A percentile compares a stretch with the other conserved stretches of the same genome.
These are phyloP conservation scores for Fonsecaea monophora DNA, from an alignment of 2,329 filamentous ascomycete genomes.

Conservation along the genomic window DNA sequence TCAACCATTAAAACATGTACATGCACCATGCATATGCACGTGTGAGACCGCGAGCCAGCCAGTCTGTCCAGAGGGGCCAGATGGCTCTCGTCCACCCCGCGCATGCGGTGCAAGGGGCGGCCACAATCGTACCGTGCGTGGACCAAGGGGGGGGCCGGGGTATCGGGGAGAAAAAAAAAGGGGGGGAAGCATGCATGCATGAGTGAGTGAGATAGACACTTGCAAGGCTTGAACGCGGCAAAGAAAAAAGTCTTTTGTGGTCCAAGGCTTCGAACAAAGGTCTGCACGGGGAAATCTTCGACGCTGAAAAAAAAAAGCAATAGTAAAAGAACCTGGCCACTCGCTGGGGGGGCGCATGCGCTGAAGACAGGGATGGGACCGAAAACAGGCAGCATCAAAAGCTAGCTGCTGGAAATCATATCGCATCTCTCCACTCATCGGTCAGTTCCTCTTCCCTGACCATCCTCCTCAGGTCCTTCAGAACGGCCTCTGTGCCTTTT, in stretches of 20 bases:
- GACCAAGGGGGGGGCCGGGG: too few species aligned
- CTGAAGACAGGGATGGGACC: neutral
- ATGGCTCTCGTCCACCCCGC: too few species aligned
- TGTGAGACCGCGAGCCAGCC: too few species aligned
- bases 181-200: neutral
- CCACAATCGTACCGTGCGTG: neutral
- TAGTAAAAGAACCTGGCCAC: neutral
- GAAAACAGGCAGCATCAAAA: neutral
- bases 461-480: constrained; percentile 79
- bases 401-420: constrained; percentile 7
- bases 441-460: constrained; percentile 63
- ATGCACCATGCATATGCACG: too few species aligned
- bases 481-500: constrained; percentile 82
- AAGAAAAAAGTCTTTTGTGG: too few species aligned
- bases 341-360: neutral
- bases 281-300: neutral
- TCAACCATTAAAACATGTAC: too few species aligned
- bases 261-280: too few species aligned
- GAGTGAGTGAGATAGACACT: constrained; percentile 9
- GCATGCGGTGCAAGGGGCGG: neutral
- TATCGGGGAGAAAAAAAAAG: neutral
- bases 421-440: constrained; percentile 41
- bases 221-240: constrained; percentile 4
- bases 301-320: neutral
- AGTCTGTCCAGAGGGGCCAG: too few species aligned